Conservation (phyloP, 2,329 filamentous ascomycete genomes). For the Colletotrichum spaethianum region DNA sequence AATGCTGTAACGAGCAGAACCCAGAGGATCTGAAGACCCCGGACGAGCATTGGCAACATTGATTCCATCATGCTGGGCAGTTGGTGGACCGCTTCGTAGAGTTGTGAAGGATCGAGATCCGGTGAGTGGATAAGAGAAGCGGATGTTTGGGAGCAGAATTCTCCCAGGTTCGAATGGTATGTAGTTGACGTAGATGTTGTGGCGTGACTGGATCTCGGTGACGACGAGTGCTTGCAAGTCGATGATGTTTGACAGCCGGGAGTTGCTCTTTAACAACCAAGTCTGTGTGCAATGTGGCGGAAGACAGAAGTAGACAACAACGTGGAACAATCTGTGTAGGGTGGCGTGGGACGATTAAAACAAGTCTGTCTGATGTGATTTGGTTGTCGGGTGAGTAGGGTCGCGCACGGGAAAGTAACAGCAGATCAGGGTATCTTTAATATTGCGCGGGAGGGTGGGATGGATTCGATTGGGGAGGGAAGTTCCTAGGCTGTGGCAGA, state of each 20-base stretch:
- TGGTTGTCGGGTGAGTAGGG: slow-evolving; percentile 38
- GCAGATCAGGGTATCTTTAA: slow-evolving; percentile 35
- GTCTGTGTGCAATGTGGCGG: slow-evolving; percentile 15
- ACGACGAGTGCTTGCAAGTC: not conserved
- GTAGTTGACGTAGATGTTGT: slow-evolving; percentile 6
- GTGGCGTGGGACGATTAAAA: slow-evolving; percentile 37
- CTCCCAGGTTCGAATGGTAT: slow-evolving; percentile 1
- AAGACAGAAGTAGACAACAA: not conserved
- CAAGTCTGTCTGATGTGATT: slow-evolving; percentile 8
- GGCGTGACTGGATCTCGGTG: slow-evolving; percentile 10
- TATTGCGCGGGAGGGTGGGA: slow-evolving; percentile 19
- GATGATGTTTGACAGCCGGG: not conserved
- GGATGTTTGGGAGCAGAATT: not conserved
- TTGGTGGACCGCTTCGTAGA: not conserved
- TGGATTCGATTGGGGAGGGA: slow-evolving; percentile 11
- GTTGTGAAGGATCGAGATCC: not conserved
- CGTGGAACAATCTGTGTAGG: slow-evolving; percentile 3
- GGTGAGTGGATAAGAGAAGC: not conserved
- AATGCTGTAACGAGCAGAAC: slow-evolving; percentile 68
- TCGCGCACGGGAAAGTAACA: slow-evolving; percentile 15
- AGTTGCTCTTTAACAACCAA: slow-evolving; percentile 5
- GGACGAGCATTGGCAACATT: slow-evolving; percentile 62
- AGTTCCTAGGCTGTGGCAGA: slow-evolving; percentile 3
- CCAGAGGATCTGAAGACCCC: slow-evolving; percentile 65
- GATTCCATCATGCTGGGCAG: slow-evolving; percentile 50